These are phyloP conservation scores for Ceratocystis lukuohia DNA, from an alignment of 2,329 filamentous ascomycete species.

Conservation along the genomic window DNA sequence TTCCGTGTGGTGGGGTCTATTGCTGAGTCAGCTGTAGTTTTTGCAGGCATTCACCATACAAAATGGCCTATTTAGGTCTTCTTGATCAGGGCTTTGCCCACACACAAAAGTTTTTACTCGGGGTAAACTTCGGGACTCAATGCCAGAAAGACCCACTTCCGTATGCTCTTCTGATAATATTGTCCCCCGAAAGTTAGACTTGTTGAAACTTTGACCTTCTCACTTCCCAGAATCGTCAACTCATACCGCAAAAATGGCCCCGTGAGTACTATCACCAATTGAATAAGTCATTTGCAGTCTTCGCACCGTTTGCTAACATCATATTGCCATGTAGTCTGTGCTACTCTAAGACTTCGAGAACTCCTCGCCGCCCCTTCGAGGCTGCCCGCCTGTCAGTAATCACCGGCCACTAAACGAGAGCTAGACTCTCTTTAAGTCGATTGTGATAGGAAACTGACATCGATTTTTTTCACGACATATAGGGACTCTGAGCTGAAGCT, in stretches of 20 bases:
- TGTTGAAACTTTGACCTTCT: constrained; percentile 19
- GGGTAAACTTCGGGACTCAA: constrained; percentile 17
- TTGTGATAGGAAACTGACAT: constrained; percentile 60
- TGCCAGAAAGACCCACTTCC: neutral
- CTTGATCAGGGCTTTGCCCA: constrained; percentile 18
- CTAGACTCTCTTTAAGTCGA: constrained; percentile 96
- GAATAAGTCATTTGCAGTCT: neutral
- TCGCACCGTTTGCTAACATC: constrained; percentile 19
- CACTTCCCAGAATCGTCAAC: constrained; percentile 22
- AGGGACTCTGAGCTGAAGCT: constrained; percentile 99
- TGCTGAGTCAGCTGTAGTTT: constrained; percentile 13
- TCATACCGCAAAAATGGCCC: constrained; percentile 31
- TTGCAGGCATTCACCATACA: constrained; percentile 5
- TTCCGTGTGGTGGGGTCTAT: constrained; percentile 18
- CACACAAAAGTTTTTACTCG: constrained; percentile 15
- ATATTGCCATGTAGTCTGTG: constrained; percentile 26
- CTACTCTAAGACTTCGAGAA: constrained; percentile 99
- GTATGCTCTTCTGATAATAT: constrained; percentile 4
- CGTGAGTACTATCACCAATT: constrained; percentile 25
- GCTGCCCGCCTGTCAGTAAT: constrained; percentile 98
- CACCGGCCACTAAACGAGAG: constrained; percentile 94
- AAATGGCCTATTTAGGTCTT: constrained; percentile 14
- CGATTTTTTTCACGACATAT: constrained; percentile 29
- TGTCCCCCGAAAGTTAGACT: constrained; percentile 14
- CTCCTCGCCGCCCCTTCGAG: constrained; percentile 96